Evolutionary conservation across 306 rosid species (phyloP).

Genomic region (Coriaria nepalensis): DNA sequence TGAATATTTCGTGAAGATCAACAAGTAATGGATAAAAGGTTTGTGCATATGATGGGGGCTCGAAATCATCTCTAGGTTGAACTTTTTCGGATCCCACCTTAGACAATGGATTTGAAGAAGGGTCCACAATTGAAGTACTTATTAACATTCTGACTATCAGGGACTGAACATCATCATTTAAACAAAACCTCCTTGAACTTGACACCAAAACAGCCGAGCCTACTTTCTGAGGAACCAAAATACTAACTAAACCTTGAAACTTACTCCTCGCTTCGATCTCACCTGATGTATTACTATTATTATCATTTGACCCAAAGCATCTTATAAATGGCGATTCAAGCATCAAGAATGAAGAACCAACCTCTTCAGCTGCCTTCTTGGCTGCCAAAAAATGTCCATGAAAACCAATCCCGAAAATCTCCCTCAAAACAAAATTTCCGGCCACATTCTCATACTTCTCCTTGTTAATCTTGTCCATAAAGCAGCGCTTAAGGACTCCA

Average conservation of each 20-base stretch:
- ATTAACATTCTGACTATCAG: slow-evolving; percentile 27
- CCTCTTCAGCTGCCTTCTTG: slow-evolving; percentile 47
- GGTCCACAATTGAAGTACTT: slow-evolving; percentile 12
- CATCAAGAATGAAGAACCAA: slow-evolving; percentile 46
- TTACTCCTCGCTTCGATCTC: slow-evolving; percentile 18
- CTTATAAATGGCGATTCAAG: slow-evolving; percentile 33
- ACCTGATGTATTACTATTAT: slow-evolving; percentile 11
- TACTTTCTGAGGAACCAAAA: slow-evolving; percentile 41
- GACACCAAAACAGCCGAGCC: slow-evolving; percentile 15
- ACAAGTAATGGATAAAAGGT: slow-evolving; percentile 55
- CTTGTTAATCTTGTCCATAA: slow-evolving; percentile 46
- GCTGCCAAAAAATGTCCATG: slow-evolving; percentile 58
- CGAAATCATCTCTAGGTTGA: slow-evolving; percentile 24
- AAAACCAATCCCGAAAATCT: slow-evolving; percentile 61
- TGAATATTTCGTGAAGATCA: slow-evolving; percentile 48
- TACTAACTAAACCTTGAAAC: slow-evolving; percentile 32
- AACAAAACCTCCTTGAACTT: slow-evolving; percentile 23
- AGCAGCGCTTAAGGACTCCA: slow-evolving; percentile 49
- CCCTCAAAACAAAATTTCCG: slow-evolving; percentile 38
- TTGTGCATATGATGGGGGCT: slow-evolving; percentile 51
- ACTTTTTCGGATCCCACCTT: slow-evolving; percentile 22
- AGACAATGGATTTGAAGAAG: slow-evolving; percentile 10
- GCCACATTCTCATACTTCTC: slow-evolving; percentile 53
- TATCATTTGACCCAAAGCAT: slow-evolving; percentile 9
- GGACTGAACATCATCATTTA: slow-evolving; percentile 25